phyloP scores from a whole-genome alignment of 139 green algal species.

The Chlorella sp. region DNA sequence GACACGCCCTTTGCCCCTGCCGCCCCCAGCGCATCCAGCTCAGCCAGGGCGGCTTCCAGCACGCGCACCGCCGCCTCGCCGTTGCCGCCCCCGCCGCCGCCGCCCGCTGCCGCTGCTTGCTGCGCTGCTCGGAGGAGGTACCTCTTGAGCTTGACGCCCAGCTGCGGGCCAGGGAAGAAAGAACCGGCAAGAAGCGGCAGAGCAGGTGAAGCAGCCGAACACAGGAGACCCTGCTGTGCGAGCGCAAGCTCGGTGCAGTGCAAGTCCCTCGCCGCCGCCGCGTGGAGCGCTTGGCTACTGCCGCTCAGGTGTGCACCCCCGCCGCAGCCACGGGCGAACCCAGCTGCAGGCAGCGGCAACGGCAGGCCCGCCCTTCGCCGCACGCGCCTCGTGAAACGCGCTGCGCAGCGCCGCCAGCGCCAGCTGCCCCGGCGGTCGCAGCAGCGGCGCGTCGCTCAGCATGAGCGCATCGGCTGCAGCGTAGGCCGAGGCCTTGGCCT shows the following conservation, averaged over 20 bases:
- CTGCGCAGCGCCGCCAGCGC: conserved; percentile 55
- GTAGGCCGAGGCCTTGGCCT: conserved; percentile 9
- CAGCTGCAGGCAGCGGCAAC: not conserved
- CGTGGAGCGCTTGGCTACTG: not conserved
- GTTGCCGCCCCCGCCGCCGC: not conserved
- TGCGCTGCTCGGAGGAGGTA: not conserved
- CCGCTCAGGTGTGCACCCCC: not conserved
- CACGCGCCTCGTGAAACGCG: conserved; percentile 40
- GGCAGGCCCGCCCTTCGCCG: not conserved
- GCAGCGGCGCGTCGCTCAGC: conserved; percentile 76
- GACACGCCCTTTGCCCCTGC: conserved; percentile 2
- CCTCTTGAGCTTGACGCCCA: conserved; percentile 15
- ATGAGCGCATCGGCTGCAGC: conserved; percentile 65
- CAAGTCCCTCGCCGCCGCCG: not conserved
- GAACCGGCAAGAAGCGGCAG: not conserved
- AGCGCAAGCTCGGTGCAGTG: not conserved
- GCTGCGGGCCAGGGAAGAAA: not conserved
- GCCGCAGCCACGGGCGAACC: not conserved
- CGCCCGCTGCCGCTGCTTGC: conserved; percentile 9
- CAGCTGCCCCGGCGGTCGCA: conserved; percentile 64
- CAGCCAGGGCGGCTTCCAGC: conserved; percentile 10
- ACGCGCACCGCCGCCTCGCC: not conserved
- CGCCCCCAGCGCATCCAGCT: conserved; percentile 24
- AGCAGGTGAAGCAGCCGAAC: not conserved
- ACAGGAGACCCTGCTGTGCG: not conserved